A percentile compares a stretch with the other conserved stretches of the same genome.
phyloP scores from a whole-genome alignment of 257 asterid genomes.

The Solanum infundibuliforme region DNA sequence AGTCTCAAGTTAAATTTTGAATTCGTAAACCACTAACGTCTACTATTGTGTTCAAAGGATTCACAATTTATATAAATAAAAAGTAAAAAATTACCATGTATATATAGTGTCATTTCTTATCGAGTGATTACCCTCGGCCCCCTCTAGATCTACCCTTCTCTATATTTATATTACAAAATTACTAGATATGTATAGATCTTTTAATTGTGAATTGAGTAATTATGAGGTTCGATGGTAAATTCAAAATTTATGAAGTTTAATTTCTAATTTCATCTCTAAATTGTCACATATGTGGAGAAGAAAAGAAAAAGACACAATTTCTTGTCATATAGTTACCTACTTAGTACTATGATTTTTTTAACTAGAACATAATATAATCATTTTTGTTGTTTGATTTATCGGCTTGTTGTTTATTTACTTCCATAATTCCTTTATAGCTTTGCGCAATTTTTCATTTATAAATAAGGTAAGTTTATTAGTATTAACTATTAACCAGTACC shows the following conservation, averaged over 20 bases:
- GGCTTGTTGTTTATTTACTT: neutral
- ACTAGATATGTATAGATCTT: neutral
- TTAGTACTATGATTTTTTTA: neutral
- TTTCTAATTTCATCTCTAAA: neutral
- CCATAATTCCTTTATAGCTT: neutral
- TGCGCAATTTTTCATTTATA: neutral
- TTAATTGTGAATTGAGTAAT: neutral
- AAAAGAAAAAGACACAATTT: no score
- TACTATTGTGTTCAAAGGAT: no score
- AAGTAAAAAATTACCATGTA: no score
- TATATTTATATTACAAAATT: neutral
- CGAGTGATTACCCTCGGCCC: neutral
- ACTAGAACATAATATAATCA: neutral
- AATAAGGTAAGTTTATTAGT: neutral
- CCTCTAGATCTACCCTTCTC: neutral
- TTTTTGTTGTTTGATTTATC: neutral
- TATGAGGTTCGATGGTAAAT: neutral
- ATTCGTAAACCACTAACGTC: neutral
- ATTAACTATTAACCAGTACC: neutral
- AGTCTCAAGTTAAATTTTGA: no score
- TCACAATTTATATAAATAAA: no score
- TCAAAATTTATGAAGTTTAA: neutral
- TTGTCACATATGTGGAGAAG: neutral
- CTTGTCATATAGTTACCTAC: neutral
- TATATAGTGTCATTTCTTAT: no score